These are phyloP conservation scores for Aspergillus sergii DNA, from an alignment of 2,329 filamentous ascomycete genomes.

Conservation along the genomic window DNA sequence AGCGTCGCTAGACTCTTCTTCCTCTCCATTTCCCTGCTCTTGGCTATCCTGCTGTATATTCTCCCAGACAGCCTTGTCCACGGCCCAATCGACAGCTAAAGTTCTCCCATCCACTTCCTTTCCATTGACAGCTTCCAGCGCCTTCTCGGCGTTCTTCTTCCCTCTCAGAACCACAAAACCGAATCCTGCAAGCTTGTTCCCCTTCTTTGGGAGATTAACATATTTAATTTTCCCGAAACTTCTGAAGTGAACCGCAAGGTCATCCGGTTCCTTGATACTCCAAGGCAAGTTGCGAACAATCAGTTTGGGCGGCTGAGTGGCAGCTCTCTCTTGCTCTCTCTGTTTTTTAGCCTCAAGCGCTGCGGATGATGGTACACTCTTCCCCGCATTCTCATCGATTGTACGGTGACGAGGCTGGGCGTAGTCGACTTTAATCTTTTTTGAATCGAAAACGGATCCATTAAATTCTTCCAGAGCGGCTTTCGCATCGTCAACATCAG, in stretches of 20 bases:
- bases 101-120: constrained; percentile 85
- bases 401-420: constrained; percentile 82
- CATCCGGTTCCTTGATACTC: constrained; percentile 86
- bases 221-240: constrained; percentile 92
- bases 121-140: constrained; percentile 82
- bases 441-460: constrained; percentile 74
- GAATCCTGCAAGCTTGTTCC: constrained; percentile 75
- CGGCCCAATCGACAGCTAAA: constrained; percentile 94
- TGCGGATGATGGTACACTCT: constrained; percentile 41
- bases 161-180: constrained; percentile 90
- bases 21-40: constrained; percentile 24
- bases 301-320: constrained; percentile 68
- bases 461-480: constrained; percentile 81
- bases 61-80: constrained; percentile 87
- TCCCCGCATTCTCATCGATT: constrained; percentile 53
- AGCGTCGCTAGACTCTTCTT: constrained; percentile 51
- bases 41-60: constrained; percentile 56
- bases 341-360: constrained; percentile 43
- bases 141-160: constrained; percentile 87
- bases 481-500: constrained; percentile 86
- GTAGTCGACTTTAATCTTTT: constrained; percentile 81
- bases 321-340: constrained; percentile 61
- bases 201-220: constrained; percentile 78
- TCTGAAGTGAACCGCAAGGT: constrained; percentile 76
- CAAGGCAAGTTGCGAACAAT: constrained; percentile 94